Percentiles rank a stretch among this genome's conserved stretches.
Conservation (phyloP, 805 yeast species). For the Candida tammaniensis region DNA sequence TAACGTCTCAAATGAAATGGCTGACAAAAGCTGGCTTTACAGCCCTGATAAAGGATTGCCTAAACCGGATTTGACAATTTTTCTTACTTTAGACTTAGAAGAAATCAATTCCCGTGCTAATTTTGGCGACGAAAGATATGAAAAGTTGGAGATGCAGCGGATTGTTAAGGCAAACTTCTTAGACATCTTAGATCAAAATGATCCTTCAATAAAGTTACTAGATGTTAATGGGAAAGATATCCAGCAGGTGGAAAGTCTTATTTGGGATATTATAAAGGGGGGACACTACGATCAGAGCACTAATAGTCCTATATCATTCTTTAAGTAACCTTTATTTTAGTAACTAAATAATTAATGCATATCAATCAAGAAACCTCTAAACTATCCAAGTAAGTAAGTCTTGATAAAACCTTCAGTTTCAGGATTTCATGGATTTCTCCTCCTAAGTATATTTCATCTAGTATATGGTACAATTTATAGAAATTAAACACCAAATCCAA, state of each 20-base stretch:
- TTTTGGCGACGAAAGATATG: conserved; percentile 95
- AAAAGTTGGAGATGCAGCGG: conserved; percentile 68
- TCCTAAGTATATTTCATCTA: conserved; percentile 85
- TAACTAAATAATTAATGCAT: background rate
- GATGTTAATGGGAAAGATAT: conserved; percentile 60
- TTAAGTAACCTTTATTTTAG: conserved; percentile 1
- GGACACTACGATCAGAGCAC: conserved; percentile 7
- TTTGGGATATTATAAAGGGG: conserved; percentile 37
- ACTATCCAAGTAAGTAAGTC: conserved; percentile 61
- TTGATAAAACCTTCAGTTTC: conserved; percentile 59
- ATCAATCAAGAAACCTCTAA: background rate
- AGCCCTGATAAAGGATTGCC: conserved; percentile 83
- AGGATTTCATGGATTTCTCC: conserved; percentile 91
- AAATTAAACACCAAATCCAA: conserved; percentile 91
- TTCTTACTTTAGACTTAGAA: conserved; percentile 57
- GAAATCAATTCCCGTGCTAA: conserved; percentile 58
- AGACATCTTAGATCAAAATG: conserved; percentile 33
- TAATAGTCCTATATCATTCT: background rate
- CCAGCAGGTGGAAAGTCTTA: conserved; percentile 48
- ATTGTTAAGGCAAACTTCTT: conserved; percentile 63
- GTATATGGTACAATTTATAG: conserved; percentile 72
- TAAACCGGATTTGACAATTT: conserved; percentile 79
- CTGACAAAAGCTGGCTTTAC: conserved; percentile 70
- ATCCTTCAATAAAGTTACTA: conserved; percentile 38
- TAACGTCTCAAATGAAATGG: conserved; percentile 18